These are phyloP conservation scores for Holtermanniella nyarrowii DNA, from an alignment of 768 basidiomycete species.

Conservation along the genomic window DNA sequence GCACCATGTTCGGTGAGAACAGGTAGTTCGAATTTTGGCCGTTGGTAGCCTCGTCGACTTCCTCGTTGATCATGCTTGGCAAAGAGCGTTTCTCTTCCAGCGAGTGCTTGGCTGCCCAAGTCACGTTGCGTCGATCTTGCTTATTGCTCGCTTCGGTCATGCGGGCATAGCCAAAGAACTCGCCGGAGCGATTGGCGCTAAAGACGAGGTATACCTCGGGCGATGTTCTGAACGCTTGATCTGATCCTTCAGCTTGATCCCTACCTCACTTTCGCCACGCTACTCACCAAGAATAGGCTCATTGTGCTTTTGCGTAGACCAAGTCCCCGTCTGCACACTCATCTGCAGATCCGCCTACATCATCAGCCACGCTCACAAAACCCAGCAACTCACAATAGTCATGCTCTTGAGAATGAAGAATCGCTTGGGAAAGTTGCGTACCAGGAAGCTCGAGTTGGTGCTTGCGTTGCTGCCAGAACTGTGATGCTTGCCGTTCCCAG, in stretches of 20 bases:
- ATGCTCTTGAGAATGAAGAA: conserved; percentile 86
- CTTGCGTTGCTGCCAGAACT: conserved; percentile 65
- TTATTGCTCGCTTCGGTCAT: conserved; percentile 42
- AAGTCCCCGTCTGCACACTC: conserved; percentile 65
- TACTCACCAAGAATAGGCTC: conserved; percentile 57
- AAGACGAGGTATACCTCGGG: conserved; percentile 82
- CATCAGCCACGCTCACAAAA: conserved; percentile 1
- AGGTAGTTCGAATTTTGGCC: conserved; percentile 10
- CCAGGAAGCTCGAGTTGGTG: conserved; percentile 70
- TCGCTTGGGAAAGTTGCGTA: conserved; percentile 68
- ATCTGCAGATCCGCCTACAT: conserved; percentile 65
- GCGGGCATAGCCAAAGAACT: conserved; percentile 88
- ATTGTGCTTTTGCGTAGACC: conserved; percentile 91
- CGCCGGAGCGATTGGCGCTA: conserved; percentile 84
- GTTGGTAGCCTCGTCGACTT: conserved; percentile 7
- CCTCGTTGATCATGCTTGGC: conserved; percentile 13
- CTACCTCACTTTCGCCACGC: no score
- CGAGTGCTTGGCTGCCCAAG: not conserved
- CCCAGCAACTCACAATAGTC: conserved; percentile 52
- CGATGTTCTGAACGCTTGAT: conserved; percentile 86
- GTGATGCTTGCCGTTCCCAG: conserved; percentile 41
- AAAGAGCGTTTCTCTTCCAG: not conserved
- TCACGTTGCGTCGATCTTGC: not conserved
- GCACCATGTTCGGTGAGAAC: conserved; percentile 20
- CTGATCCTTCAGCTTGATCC: no score